A percentile compares a stretch with the other conserved stretches of the same genome.
Evolutionary conservation across 495 filamentous ascomycete genomes (phyloP).

Genomic region (Jackrogersella minutella): DNA sequence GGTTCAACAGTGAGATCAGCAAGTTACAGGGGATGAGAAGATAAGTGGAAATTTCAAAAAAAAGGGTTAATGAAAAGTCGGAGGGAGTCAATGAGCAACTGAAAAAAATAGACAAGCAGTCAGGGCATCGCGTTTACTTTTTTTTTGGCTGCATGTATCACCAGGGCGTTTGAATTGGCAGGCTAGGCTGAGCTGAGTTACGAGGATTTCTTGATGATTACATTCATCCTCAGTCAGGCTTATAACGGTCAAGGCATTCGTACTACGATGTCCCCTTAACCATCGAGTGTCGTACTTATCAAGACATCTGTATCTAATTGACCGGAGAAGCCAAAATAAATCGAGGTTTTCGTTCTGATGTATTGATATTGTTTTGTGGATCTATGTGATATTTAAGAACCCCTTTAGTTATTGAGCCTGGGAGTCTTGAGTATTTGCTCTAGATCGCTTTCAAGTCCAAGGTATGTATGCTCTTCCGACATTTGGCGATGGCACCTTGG

Average conservation of each 20-base stretch:
- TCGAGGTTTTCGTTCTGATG: not conserved
- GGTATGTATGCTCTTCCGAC: too few species aligned
- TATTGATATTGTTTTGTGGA: not conserved
- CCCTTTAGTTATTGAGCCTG: too few species aligned
- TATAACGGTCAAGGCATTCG: not conserved
- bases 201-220: not conserved
- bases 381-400: too few species aligned
- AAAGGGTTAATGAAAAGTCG: not conserved
- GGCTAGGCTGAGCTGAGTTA: conserved; percentile 9
- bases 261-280: not conserved
- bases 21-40: conserved; percentile 52
- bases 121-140: not conserved
- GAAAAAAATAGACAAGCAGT: too few species aligned
- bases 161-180: conserved; percentile 21
- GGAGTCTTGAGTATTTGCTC: too few species aligned
- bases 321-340: conserved; percentile 10
- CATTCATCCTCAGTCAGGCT: conserved; percentile 4
- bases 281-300: not conserved
- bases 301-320: conserved; percentile 4
- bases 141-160: conserved; percentile 10
- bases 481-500: too few species aligned
- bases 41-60: conserved; percentile 8
- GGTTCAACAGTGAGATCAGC: conserved; percentile 58
- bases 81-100: conserved; percentile 37
- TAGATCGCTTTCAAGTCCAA: too few species aligned